Conservation (phyloP, 2,329 filamentous ascomycete genomes). For the Aspergillus calidoustus region DNA sequence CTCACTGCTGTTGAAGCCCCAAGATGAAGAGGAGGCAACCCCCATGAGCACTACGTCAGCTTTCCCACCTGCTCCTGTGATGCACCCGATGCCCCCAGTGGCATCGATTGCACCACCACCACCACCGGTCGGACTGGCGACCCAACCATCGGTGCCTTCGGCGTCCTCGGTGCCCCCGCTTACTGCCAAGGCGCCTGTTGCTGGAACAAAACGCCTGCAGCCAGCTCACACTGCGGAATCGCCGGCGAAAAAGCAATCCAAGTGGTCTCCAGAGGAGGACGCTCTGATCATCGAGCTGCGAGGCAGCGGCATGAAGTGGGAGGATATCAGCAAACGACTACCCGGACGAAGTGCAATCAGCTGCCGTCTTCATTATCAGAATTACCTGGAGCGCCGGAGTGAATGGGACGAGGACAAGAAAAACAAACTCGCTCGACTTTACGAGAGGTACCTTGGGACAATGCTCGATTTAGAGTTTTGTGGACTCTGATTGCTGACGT, state of each 20-base stretch:
- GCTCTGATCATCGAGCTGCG: constrained; percentile 90
- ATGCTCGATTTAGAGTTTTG: constrained; percentile 8
- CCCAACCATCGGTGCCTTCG: constrained; percentile 30
- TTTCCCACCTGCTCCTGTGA: constrained; percentile 34
- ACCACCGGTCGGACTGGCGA: constrained; percentile 25
- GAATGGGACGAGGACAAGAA: constrained; percentile 98
- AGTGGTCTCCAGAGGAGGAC: constrained; percentile 94
- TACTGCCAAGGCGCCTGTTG: constrained; percentile 34
- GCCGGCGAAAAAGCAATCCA: constrained; percentile 91
- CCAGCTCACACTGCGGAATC: constrained; percentile 58
- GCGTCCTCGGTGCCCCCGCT: constrained; percentile 36
- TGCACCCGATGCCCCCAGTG: constrained; percentile 32
- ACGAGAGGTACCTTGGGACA: constrained; percentile 73
- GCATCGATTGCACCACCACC: constrained; percentile 26
- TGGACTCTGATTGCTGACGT: constrained; percentile 15
- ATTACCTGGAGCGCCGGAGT: constrained; percentile 89
- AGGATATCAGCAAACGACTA: constrained; percentile 90
- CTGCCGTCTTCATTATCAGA: constrained; percentile 93
- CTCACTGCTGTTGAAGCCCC: constrained; percentile 79
- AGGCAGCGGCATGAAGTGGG: constrained; percentile 95
- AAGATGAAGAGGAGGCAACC: constrained; percentile 44
- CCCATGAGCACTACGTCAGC: constrained; percentile 37
- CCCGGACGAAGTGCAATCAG: constrained; percentile 92
- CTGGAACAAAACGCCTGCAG: constrained; percentile 48
- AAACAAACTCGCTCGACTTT: constrained; percentile 91